phyloP scores from a whole-genome alignment of 2,329 filamentous ascomycete species.

The Drechslerella coelobrocha region DNA sequence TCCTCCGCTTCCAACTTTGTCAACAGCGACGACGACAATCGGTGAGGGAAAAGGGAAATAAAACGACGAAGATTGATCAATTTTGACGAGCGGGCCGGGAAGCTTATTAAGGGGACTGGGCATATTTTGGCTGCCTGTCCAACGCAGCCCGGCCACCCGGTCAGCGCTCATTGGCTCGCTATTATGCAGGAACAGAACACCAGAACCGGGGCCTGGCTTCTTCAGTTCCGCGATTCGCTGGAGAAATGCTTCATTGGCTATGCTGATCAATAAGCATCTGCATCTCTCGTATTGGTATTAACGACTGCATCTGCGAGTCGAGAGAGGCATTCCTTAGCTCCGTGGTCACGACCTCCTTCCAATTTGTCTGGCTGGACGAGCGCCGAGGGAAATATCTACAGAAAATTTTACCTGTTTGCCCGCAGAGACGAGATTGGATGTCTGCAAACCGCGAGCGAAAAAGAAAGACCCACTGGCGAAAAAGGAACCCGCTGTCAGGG shows the following conservation, averaged over 20 bases:
- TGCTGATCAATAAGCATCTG: background rate
- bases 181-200: background rate
- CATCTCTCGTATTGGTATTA: background rate
- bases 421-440: background rate
- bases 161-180: background rate
- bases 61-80: slow-evolving; percentile 19
- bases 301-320: background rate
- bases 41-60: slow-evolving; percentile 37
- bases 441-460: background rate
- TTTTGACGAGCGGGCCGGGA: background rate
- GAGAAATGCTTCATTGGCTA: background rate
- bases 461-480: too few species aligned
- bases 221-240: background rate
- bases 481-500: background rate
- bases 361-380: too few species aligned
- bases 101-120: slow-evolving; percentile 46
- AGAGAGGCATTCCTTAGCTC: slow-evolving; percentile 1
- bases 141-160: slow-evolving; percentile 1
- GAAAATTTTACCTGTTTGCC: background rate
- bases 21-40: slow-evolving; percentile 29
- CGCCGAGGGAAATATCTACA: too few species aligned
- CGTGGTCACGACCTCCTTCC: background rate
- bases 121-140: slow-evolving; percentile 20
- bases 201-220: background rate
- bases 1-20: slow-evolving; percentile 27